Base-by-base conservation (phyloP, 163 green algal species). In the Scenedesmus sp. region DNA sequence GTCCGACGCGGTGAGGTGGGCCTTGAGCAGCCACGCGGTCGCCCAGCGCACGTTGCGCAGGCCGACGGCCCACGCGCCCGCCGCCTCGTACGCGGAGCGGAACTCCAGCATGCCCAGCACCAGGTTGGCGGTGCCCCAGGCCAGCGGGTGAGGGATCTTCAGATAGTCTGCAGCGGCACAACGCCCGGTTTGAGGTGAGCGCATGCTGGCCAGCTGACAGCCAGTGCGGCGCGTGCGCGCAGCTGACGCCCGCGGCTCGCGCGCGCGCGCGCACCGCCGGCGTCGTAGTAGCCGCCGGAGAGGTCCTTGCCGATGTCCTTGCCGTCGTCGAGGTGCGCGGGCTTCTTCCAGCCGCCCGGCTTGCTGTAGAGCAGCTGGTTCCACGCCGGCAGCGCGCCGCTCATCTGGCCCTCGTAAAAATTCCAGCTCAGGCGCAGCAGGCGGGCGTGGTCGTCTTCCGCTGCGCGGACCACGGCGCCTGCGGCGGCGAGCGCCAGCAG, bases 321-420 rank as follows among this genome's bases (percentile, higher is more conserved):
- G 26, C 80, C 80, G 26, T 89, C 84, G 3, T 66, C 60, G 5
- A 83, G 57, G 28, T 89, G 84, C 4, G 80, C 78, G 17, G 26
- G 39, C 53, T 70, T 67, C 44, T 53, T 75, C 34, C 36, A 82
- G 31, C 75, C 75, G 22, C 63, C 48, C 31, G n/a, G 33, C 34
- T 11, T 28, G 10, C 39, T 47, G 54, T 77, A 77, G 26, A 63
- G 20, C 13, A 51, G 48, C 22, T 39, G 58, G 24, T 82, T 85
- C 83, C 83, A 88, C n/a, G 15, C 15, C 2, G 83, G 78, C 29
- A 86, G 64, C 56, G 72, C 71, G 6, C 83, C 83, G 0, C 63
- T 78, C 75, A 83, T 81, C 63, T 88, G 83, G 24, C 65, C 66
- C 75, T 88, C 78, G n/a, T 86, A 84, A 48, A 88, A 88, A 50